A percentile compares a stretch with the other conserved stretches of the same genome.
phyloP scores from a whole-genome alignment of 139 green algal species.

The Chlamydomonas eustigma region DNA sequence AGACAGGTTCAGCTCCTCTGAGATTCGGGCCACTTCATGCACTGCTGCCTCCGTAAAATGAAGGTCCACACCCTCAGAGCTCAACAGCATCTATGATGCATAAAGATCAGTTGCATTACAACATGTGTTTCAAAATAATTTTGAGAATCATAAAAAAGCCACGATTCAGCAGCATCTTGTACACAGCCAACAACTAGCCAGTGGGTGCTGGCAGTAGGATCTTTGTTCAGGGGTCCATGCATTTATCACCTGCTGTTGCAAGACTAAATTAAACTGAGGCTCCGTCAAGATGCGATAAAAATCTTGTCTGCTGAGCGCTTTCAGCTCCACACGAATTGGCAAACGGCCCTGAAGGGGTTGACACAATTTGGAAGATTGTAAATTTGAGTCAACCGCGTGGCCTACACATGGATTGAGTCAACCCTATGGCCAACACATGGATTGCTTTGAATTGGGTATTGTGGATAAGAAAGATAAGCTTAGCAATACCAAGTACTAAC shows the following conservation, averaged over 20 bases:
- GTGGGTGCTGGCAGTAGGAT: too few species aligned
- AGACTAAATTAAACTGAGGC: slow-evolving; percentile 87
- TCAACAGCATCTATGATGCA: slow-evolving; percentile 61
- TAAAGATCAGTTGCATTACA: neutral
- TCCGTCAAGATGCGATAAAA: slow-evolving; percentile 83
- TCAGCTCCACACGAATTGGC: slow-evolving; percentile 94
- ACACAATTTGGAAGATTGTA: neutral
- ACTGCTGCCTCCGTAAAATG: slow-evolving; percentile 82
- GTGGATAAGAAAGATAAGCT: too few species aligned
- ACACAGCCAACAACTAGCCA: too few species aligned
- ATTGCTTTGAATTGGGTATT: too few species aligned
- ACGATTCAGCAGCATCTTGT: too few species aligned
- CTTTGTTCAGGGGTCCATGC: too few species aligned
- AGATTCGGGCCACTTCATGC: slow-evolving; percentile 62
- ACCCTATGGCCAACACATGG: too few species aligned
- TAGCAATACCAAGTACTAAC: too few species aligned
- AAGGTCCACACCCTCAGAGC: slow-evolving; percentile 86
- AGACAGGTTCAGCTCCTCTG: slow-evolving; percentile 52
- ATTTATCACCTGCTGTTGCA: slow-evolving; percentile 84
- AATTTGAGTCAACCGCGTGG: too few species aligned
- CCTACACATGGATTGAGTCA: too few species aligned
- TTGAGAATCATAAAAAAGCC: neutral
- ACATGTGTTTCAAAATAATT: neutral
- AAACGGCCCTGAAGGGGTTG: slow-evolving; percentile 89
- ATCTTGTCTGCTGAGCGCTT: slow-evolving; percentile 61